These are phyloP conservation scores for Aspergillus pseudoglaucus DNA, from an alignment of 2,329 filamentous ascomycete genomes.

Conservation along the genomic window DNA sequence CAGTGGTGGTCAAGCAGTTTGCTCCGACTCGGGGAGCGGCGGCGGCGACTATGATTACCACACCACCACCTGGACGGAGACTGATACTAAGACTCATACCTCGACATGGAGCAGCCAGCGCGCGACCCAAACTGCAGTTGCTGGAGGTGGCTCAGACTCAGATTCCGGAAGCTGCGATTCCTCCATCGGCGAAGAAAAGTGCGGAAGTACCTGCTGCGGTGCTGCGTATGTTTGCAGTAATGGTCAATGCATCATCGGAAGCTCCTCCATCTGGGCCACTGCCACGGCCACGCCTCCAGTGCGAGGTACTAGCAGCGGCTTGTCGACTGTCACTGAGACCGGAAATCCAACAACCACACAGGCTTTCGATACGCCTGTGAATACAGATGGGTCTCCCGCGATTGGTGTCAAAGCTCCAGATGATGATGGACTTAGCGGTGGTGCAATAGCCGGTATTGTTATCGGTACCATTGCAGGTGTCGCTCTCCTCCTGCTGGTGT, in stretches of 20 bases:
- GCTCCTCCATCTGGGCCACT: slow-evolving; percentile 34
- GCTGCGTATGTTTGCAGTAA: slow-evolving; percentile 39
- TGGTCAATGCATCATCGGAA: slow-evolving; percentile 35
- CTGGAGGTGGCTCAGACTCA: slow-evolving; percentile 1
- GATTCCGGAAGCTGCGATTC: slow-evolving; percentile 38
- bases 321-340: slow-evolving; percentile 39
- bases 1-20: slow-evolving; percentile 43
- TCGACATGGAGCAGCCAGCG: slow-evolving; percentile 45
- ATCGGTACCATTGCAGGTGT: slow-evolving; percentile 43
- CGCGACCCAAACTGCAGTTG: slow-evolving; percentile 13
- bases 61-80: slow-evolving; percentile 53
- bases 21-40: slow-evolving; percentile 16
- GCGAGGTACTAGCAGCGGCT: slow-evolving; percentile 40
- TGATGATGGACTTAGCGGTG: slow-evolving; percentile 40
- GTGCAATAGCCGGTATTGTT: slow-evolving; percentile 47
- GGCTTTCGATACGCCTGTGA: slow-evolving; percentile 40
- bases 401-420: slow-evolving; percentile 24
- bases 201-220: slow-evolving; percentile 41
- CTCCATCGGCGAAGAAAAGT: slow-evolving; percentile 38
- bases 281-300: slow-evolving; percentile 35
- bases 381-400: slow-evolving; percentile 35
- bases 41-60: slow-evolving; percentile 46
- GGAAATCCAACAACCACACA: slow-evolving; percentile 37
- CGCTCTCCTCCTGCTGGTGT: slow-evolving; percentile 39
- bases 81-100: slow-evolving; percentile 48